A percentile compares a stretch with the other conserved stretches of the same genome.
These are phyloP conservation scores for Scleromitrula shiraiana DNA, from an alignment of 2,329 filamentous ascomycete species.

Conservation along the genomic window DNA sequence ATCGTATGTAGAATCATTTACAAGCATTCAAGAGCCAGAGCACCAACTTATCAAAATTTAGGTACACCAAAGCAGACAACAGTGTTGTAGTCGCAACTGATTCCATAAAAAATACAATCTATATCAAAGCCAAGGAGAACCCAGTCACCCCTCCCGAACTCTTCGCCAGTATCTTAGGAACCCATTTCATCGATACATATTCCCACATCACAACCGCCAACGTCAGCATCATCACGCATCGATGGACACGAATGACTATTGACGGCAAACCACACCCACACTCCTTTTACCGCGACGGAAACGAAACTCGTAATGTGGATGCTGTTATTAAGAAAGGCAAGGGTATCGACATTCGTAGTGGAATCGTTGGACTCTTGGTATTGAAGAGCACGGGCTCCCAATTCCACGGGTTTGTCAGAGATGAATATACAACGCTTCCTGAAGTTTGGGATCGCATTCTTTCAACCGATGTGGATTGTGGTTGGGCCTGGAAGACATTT, in stretches of 20 bases:
- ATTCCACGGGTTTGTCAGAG: conserved; percentile 88
- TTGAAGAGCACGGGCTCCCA: conserved; percentile 95
- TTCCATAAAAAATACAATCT: conserved; percentile 95
- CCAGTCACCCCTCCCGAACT: conserved; percentile 89
- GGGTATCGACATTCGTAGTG: conserved; percentile 69
- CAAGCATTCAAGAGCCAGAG: background rate
- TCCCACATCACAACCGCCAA: conserved; percentile 79
- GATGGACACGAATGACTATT: conserved; percentile 83
- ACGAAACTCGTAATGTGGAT: conserved; percentile 79
- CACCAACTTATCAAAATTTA: conserved; percentile 31
- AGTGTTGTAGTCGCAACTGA: conserved; percentile 92
- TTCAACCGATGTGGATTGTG: conserved; percentile 82
- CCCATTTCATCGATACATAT: conserved; percentile 86
- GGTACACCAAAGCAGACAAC: conserved; percentile 92
- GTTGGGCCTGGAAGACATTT: conserved; percentile 79
- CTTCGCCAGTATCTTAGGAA: conserved; percentile 74
- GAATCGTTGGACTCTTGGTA: conserved; percentile 74
- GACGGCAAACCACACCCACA: conserved; percentile 90
- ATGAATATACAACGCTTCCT: conserved; percentile 84
- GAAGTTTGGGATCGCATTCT: conserved; percentile 95
- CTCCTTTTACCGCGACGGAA: conserved; percentile 84
- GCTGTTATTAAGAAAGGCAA: conserved; percentile 57
- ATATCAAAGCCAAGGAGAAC: conserved; percentile 90
- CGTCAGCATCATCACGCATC: conserved; percentile 73
- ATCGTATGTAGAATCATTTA: conserved; percentile 46